These are phyloP conservation scores for Aspergillus leporis DNA, from an alignment of 495 filamentous ascomycete genomes.

Conservation along the genomic window DNA sequence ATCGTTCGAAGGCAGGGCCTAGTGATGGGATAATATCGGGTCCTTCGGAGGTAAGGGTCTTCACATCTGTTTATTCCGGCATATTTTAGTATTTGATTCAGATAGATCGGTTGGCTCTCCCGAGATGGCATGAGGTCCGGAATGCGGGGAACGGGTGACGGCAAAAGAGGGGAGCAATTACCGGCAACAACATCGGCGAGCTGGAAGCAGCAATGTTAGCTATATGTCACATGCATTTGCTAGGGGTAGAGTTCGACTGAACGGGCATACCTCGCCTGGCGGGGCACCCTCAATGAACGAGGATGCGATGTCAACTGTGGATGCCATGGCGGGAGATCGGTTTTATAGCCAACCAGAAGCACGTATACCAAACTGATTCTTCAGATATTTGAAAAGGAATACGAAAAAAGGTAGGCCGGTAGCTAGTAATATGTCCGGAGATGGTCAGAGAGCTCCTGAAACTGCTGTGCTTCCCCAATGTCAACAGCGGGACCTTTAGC, in stretches of 20 bases:
- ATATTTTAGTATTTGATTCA: conserved; percentile 9
- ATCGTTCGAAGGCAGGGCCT: conserved; percentile 82
- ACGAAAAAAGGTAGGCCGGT: not conserved
- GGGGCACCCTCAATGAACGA: conserved; percentile 94
- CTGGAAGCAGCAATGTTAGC: conserved; percentile 43
- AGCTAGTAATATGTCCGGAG: not conserved
- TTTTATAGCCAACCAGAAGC: not conserved
- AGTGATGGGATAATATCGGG: conserved; percentile 68
- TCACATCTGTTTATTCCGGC: conserved; percentile 70
- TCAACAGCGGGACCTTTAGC: conserved; percentile 24
- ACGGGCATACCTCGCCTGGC: conserved; percentile 87
- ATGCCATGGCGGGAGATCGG: conserved; percentile 32
- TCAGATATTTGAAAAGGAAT: not conserved
- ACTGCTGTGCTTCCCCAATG: conserved; percentile 18
- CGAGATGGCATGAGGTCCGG: not conserved
- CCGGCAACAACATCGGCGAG: conserved; percentile 88
- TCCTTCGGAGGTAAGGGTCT: conserved; percentile 73
- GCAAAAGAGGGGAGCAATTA: conserved; percentile 39
- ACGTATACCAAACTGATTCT: not conserved
- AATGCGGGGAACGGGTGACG: not conserved
- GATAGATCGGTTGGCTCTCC: not conserved
- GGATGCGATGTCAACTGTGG: conserved; percentile 64
- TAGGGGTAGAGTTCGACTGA: not conserved
- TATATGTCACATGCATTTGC: not conserved
- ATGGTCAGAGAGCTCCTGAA: conserved; percentile 9